Conservation (phyloP, 1,284 basidiomycete species). For the Volvariella volvacea region DNA sequence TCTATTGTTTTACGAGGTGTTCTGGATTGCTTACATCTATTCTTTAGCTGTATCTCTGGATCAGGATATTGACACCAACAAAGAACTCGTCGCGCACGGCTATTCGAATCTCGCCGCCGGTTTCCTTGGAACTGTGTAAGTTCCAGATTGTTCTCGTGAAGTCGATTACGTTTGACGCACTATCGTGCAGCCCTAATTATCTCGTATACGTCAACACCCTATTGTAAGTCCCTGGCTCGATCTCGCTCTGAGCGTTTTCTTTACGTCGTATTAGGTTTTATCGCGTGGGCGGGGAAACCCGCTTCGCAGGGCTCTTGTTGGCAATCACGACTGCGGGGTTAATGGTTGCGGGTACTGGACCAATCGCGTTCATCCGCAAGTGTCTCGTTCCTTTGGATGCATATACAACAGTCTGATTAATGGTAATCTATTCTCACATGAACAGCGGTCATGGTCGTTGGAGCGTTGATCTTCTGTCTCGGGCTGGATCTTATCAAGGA, state of each 20-base stretch:
- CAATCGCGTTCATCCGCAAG: slow-evolving; percentile 86
- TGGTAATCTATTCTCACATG: too few species aligned
- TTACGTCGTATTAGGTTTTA: slow-evolving; percentile 61
- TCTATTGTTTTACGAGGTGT: slow-evolving; percentile 9
- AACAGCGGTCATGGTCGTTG: slow-evolving; percentile 87
- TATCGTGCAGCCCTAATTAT: slow-evolving; percentile 61
- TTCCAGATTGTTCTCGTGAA: background rate
- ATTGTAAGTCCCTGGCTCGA: slow-evolving; percentile 41
- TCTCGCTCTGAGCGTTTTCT: background rate
- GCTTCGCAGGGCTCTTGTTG: slow-evolving; percentile 83
- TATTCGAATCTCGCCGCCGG: slow-evolving; percentile 87
- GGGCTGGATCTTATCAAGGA: slow-evolving; percentile 94
- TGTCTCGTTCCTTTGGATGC: slow-evolving; percentile 13
- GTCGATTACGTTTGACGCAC: background rate
- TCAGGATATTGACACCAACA: slow-evolving; percentile 89
- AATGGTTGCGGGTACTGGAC: slow-evolving; percentile 77
- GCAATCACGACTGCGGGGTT: slow-evolving; percentile 71
- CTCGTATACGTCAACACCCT: slow-evolving; percentile 89
- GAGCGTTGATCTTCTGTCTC: slow-evolving; percentile 90
- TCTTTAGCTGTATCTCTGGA: slow-evolving; percentile 77
- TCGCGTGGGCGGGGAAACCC: slow-evolving; percentile 85
- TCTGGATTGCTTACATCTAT: background rate
- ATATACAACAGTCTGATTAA: too few species aligned
- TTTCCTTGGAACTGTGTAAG: slow-evolving; percentile 73
- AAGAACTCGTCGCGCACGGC: slow-evolving; percentile 90